A percentile compares a stretch with the other conserved stretches of the same genome.
Conservation (phyloP, 805 yeast genomes). For the Metschnikowia orientalis region DNA sequence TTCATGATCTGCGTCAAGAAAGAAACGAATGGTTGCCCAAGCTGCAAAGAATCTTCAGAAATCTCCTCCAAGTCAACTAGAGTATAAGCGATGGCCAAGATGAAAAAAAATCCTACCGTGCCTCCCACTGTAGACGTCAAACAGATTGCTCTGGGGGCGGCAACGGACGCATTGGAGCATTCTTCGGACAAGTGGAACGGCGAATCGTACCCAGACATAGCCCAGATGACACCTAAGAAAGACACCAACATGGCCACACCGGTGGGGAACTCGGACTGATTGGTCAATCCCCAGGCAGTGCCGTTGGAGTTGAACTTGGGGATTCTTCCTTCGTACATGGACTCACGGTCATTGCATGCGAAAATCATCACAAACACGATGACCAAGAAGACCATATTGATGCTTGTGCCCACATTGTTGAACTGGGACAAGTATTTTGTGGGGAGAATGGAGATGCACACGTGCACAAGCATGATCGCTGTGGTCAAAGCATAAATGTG, state of each 20-base stretch:
- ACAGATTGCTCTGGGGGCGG: conserved; percentile 66
- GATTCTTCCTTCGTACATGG: conserved; percentile 25
- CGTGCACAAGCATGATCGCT: conserved; percentile 47
- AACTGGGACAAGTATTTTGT: conserved; percentile 51
- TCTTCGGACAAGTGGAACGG: conserved; percentile 77
- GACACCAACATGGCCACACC: conserved; percentile 56
- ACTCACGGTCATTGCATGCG: conserved; percentile 45
- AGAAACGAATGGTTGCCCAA: conserved; percentile 58
- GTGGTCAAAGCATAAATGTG: conserved; percentile 49
- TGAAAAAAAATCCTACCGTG: conserved; percentile 50
- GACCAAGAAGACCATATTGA: conserved; percentile 46
- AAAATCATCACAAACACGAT: conserved; percentile 52
- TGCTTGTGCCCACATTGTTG: conserved; percentile 46
- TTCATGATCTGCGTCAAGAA: conserved; percentile 48
- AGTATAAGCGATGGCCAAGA: conserved; percentile 60
- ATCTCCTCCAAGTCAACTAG: conserved; percentile 46
- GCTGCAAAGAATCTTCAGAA: conserved; percentile 43
- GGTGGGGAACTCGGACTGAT: conserved; percentile 60
- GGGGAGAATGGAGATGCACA: conserved; percentile 48
- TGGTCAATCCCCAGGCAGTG: conserved; percentile 51
- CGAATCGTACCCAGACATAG: conserved; percentile 72
- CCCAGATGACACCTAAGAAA: conserved; percentile 62
- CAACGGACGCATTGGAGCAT: conserved; percentile 56
- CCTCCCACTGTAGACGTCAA: conserved; percentile 56
- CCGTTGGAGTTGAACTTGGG: conserved; percentile 48